Conservation (phyloP, 2,329 filamentous ascomycete species). For the Pyrenophora graminea region DNA sequence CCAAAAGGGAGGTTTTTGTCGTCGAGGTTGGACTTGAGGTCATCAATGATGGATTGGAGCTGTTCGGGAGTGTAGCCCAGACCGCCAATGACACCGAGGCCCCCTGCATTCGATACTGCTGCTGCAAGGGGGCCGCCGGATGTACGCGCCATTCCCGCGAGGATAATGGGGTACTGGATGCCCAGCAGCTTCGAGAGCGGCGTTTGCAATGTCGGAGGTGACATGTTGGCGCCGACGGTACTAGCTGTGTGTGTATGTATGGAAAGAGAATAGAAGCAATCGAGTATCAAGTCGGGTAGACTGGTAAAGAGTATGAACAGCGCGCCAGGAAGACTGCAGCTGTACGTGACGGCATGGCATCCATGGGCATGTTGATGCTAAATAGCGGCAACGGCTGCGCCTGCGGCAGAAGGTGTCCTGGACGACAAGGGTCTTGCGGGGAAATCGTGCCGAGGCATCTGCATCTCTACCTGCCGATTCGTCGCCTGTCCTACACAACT, state of each 20-base stretch:
- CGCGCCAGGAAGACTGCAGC: constrained; percentile 1
- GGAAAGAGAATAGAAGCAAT: background rate
- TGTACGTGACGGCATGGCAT: constrained; percentile 17
- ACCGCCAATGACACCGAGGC: constrained; percentile 65
- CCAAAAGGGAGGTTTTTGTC: constrained; percentile 78
- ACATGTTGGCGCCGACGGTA: constrained; percentile 28
- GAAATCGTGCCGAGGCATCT: constrained; percentile 26
- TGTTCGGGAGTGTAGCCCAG: constrained; percentile 63
- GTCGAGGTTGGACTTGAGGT: constrained; percentile 76
- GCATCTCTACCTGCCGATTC: constrained; percentile 17
- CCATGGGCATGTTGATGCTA: constrained; percentile 32
- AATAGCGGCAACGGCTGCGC: constrained; percentile 24
- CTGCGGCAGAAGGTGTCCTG: constrained; percentile 10
- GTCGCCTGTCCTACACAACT: too few species aligned
- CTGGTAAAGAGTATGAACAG: background rate
- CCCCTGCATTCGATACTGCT: constrained; percentile 75
- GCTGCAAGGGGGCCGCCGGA: constrained; percentile 47
- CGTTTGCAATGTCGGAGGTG: constrained; percentile 42
- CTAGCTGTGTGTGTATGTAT: background rate
- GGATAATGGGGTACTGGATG: constrained; percentile 86
- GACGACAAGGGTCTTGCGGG: constrained; percentile 24
- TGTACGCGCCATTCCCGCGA: constrained; percentile 91
- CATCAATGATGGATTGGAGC: constrained; percentile 78
- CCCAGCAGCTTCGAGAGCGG: constrained; percentile 64
- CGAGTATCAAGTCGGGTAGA: constrained; percentile 5